Evolutionary conservation across 2,329 filamentous ascomycete species (phyloP).

Genomic region (Trichoderma sp.): DNA sequence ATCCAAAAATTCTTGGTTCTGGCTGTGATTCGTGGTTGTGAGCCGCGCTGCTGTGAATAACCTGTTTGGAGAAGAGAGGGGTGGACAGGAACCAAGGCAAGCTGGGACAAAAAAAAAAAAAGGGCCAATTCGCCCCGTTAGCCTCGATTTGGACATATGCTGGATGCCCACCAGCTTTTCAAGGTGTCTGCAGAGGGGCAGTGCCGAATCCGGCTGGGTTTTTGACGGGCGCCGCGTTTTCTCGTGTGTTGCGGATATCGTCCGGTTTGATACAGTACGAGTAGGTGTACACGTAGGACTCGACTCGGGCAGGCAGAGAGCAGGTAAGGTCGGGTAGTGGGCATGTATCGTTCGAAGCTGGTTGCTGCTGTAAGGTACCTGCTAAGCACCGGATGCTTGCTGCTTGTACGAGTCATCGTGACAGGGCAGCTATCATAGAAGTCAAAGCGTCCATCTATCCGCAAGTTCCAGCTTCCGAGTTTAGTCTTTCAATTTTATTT

Average conservation of each 20-base stretch:
- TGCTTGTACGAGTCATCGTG: background rate
- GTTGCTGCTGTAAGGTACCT: background rate
- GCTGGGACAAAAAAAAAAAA: background rate
- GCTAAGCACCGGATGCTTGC: too few relatives aligned
- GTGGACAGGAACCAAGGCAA: background rate
- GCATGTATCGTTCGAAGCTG: background rate
- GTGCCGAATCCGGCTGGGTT: background rate
- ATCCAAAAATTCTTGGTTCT: background rate
- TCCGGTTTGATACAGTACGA: background rate
- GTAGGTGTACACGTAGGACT: background rate
- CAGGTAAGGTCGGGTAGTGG: too few relatives aligned
- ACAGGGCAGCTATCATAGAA: background rate
- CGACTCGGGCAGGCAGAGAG: background rate
- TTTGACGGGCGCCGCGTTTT: background rate
- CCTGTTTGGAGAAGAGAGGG: background rate
- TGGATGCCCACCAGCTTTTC: background rate
- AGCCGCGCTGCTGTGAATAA: background rate
- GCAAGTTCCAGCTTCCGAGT: background rate
- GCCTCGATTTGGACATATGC: background rate
- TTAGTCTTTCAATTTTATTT: background rate
- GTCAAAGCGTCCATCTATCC: background rate
- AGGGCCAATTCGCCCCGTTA: background rate
- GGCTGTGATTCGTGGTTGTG: background rate
- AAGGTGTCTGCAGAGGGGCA: background rate
- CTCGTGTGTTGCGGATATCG: background rate